Base-by-base conservation (phyloP, 257 asterid species). In the Petunia secreta region DNA sequence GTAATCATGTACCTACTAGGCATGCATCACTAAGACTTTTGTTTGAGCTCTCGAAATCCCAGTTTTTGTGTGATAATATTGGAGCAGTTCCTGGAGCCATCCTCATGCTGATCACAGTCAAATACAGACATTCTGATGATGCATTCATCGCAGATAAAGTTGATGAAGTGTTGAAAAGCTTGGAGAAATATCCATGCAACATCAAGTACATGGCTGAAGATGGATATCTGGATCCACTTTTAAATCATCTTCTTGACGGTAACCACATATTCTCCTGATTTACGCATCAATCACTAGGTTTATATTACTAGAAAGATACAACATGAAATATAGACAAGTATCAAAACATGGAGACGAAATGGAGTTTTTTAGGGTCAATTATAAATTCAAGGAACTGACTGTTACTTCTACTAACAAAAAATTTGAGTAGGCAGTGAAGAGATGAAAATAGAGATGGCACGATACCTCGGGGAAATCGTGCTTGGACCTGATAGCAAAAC, bases 201-300 rank as follows among this genome's bases (percentile, higher is more conserved):
- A 90, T 93, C 88, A 93, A 91, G 80, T 89, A 83, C 85, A 93
- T 92, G 97, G 97, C 97, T 78, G 97, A 93, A 83, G 90, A 90
- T 25, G 98, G 98, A 77, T 86, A 91, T 62, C 87, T 91, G 91
- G 96, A 89, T 46, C 98, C 98, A 37, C 62, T 93, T 57, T 81
- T 92, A 59, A 80, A 88, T 75, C 85, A 92, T 87, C 93, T 93
- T 65, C 75, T 85, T 38, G 85, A 89, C 87, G 98, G 98, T 91
- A 86, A 82, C 6, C 25, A 46, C 13, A 16, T 44, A 1, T 10
- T 3, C 43, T 52, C 11, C 52, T 63, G 4, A 37, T 9, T 62
- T 62, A 62, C 34, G 67, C 14, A 34, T 38, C 6, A 59, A 59
- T n/a, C 38, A 59, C 38, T 8, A 53, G 11, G 58, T 53, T 9